Base-by-base conservation (phyloP, 139 green algal species). In the Ettlia oleoabundans region DNA sequence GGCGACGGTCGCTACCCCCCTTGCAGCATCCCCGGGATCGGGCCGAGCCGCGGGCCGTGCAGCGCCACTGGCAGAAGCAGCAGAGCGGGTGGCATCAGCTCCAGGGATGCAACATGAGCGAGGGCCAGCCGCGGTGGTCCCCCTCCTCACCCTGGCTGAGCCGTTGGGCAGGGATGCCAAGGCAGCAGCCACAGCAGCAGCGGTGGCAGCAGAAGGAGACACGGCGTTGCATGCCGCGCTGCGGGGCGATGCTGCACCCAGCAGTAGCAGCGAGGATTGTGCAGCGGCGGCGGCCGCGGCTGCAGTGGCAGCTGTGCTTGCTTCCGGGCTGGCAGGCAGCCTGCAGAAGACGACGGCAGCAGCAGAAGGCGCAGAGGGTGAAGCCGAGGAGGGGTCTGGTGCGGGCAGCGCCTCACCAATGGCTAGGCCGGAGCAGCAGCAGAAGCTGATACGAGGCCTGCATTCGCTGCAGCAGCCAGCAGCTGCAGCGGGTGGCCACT, bases 181-280 rank as follows among this genome's bases (percentile, higher is more conserved):
- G 1, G 10, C 58, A 66, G 21, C 53, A 9, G 4, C 58, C 30
- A n/a, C 63, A 55, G 66, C 66, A 51, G 4, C 66, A 32, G 38
- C 66, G 22, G 38, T 51, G 15, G 6, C 66, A 70, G 32, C 63
- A 70, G 63, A 18, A 33, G 24, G 32, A 58, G 18, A 19, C 37
- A 32, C 22, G 7, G 58, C 58, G 15, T 22, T 72, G 58, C 75
- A 63, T 15, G 33, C 58, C 1, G 75, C 55, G 58, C 58, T 81
- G 75, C 32, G 75, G n/a, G 75, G 75, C 13, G 75, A 81, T 42
- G 75, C 75, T 1, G 75, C 75, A 3, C 75, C 75, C 30, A 81
- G 75, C 75, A 81, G 26, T 37, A 80, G 75, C 75, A 81, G 75
- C n/a, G 75, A 81, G 18, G 75, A 81, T 37, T 58, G 38, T 5